phyloP scores from a whole-genome alignment of 352 stramenopile species.

The Elongisporangium undulatum region DNA sequence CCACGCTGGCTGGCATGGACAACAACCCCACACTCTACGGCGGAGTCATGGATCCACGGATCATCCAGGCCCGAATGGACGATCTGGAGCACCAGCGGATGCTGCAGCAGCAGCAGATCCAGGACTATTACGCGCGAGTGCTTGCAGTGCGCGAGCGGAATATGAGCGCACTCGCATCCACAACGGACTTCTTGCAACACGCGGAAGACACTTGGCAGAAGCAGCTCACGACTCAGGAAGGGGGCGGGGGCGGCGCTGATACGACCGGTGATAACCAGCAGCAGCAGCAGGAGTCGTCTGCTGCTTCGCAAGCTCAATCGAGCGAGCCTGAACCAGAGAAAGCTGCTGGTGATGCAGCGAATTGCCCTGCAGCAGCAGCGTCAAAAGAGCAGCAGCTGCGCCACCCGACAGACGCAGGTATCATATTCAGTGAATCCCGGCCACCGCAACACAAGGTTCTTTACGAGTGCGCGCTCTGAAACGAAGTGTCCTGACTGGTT shows the following conservation, averaged over 20 bases:
- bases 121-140: slow-evolving; percentile 53
- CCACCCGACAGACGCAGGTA: background rate
- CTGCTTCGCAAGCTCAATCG: background rate
- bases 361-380: background rate
- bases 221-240: slow-evolving; percentile 11
- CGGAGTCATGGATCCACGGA: slow-evolving; percentile 52
- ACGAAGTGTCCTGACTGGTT: background rate
- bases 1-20: slow-evolving; percentile 14
- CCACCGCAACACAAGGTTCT: background rate
- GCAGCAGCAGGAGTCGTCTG: too few relatives aligned
- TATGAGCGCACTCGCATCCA: slow-evolving; percentile 37
- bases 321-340: background rate
- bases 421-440: background rate
- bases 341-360: background rate
- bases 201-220: slow-evolving; percentile 41
- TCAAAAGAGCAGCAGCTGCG: background rate
- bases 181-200: slow-evolving; percentile 36
- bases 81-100: slow-evolving; percentile 47
- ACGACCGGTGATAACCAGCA: background rate
- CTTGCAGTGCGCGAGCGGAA: slow-evolving; percentile 47
- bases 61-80: slow-evolving; percentile 54
- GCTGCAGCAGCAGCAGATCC: slow-evolving; percentile 37
- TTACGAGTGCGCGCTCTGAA: background rate
- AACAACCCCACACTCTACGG: slow-evolving; percentile 26
- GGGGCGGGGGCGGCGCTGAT: too few relatives aligned